phyloP scores from a whole-genome alignment of 169 alveolate genomes.

The Eimeria zaria region DNA sequence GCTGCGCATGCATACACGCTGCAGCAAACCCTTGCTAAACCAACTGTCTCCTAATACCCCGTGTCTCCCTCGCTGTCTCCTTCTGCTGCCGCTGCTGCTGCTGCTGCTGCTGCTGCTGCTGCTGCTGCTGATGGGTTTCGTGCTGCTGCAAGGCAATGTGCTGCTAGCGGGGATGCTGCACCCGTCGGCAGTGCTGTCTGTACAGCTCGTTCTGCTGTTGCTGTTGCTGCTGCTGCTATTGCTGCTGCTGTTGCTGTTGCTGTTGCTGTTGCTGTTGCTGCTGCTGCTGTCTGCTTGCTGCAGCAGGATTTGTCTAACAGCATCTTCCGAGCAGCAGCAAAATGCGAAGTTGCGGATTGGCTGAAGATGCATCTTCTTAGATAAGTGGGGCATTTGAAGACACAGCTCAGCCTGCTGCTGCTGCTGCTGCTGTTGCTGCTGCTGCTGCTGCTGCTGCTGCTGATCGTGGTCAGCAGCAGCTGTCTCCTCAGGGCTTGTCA shows the following conservation, averaged over 20 bases:
- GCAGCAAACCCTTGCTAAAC: constrained; percentile 42
- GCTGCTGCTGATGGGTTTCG: background rate
- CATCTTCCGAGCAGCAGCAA: constrained; percentile 38
- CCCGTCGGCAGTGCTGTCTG: background rate
- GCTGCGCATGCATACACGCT: constrained; percentile 40
- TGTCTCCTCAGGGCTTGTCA: too few species aligned
- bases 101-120: constrained; percentile 50
- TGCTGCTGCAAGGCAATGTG: background rate
- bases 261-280: constrained; percentile 52
- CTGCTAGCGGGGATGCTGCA: background rate
- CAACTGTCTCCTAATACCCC: constrained; percentile 4
- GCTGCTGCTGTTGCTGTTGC: constrained; percentile 26
- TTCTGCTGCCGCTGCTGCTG: constrained; percentile 20
- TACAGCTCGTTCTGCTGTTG: background rate
- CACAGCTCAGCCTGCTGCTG: background rate
- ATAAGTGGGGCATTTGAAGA: background rate
- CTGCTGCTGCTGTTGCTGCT: constrained; percentile 39
- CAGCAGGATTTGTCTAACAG: background rate
- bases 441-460: constrained; percentile 18
- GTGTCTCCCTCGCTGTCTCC: background rate
- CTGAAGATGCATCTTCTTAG: background rate
- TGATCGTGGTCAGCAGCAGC: too few species aligned
- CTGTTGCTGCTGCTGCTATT: constrained; percentile 42
- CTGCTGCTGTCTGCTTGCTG: constrained; percentile 31
- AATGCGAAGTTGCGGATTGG: background rate